Percentiles rank a stretch among this genome's conserved stretches.
Evolutionary conservation across 148 eudicot species (phyloP).

Genomic region (Spergularia marina): DNA sequence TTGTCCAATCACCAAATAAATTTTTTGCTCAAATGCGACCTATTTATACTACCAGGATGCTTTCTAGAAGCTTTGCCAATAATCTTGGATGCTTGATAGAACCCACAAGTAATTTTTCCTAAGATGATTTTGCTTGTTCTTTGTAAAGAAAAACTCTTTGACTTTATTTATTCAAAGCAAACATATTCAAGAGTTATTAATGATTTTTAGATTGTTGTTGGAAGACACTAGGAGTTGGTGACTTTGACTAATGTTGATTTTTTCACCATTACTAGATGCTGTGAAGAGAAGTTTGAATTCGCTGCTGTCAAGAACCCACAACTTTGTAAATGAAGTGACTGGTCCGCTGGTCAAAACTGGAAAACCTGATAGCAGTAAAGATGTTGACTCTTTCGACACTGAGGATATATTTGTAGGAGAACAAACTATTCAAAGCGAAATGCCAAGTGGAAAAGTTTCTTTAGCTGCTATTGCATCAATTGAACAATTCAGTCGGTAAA

Average conservation of each 20-base stretch:
- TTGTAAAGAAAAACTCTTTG: neutral
- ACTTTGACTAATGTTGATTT: constrained; percentile 15
- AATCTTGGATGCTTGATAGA: no score
- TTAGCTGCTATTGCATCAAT: constrained; percentile 73
- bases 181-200: neutral
- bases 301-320: constrained; percentile 68
- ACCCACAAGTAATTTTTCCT: no score
- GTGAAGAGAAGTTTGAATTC: constrained; percentile 63
- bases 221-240: neutral
- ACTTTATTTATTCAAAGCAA: neutral
- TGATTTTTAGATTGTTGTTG: neutral
- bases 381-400: constrained; percentile 41
- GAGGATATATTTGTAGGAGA: constrained; percentile 67
- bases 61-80: no score
- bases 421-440: constrained; percentile 55
- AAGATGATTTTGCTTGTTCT: no score
- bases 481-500: constrained; percentile 87
- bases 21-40: no score
- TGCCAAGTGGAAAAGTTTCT: constrained; percentile 65
- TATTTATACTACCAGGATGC: no score
- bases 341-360: constrained; percentile 69
- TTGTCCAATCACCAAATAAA: no score
- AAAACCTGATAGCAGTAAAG: constrained; percentile 38
- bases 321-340: constrained; percentile 63
- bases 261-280: constrained; percentile 45